Percentiles rank a stretch among this genome's conserved stretches.
These are phyloP conservation scores for Balakata baccata DNA, from an alignment of 345 rosid species.

Conservation along the genomic window DNA sequence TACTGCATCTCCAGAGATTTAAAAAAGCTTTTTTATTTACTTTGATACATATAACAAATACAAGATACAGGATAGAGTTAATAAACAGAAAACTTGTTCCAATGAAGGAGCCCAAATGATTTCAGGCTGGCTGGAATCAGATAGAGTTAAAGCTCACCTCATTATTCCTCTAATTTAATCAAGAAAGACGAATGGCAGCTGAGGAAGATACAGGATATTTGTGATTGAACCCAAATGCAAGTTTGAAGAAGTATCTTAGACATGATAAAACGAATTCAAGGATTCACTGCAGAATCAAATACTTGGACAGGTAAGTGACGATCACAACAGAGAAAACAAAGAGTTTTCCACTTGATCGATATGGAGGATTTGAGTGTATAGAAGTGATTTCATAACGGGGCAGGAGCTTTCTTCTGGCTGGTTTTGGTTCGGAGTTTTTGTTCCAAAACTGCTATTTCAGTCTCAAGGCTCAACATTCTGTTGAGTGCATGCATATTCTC, in stretches of 20 bases:
- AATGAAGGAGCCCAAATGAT: too few species aligned
- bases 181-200: slow-evolving; percentile 14
- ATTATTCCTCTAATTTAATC: slow-evolving; percentile 7
- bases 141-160: neutral
- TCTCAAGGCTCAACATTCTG: slow-evolving; percentile 86
- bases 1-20: too few species aligned
- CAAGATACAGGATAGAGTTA: too few species aligned
- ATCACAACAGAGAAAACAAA: neutral
- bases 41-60: too few species aligned
- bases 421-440: slow-evolving; percentile 77
- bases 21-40: too few species aligned
- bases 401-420: slow-evolving; percentile 32
- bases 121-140: too few species aligned
- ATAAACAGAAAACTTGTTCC: too few species aligned
- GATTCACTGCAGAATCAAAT: slow-evolving; percentile 14
- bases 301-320: neutral
- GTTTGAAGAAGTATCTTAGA: slow-evolving; percentile 15
- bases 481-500: slow-evolving; percentile 98
- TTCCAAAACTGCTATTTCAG: slow-evolving; percentile 65
- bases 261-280: slow-evolving; percentile 24
- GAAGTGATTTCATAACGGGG: neutral
- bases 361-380: neutral
- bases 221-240: slow-evolving; percentile 6
- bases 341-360: slow-evolving; percentile 10
- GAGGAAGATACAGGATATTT: slow-evolving; percentile 4